Evolutionary conservation across 2,329 filamentous ascomycete genomes (phyloP), one percentile per base, ranked within the genome.

Genomic region (Nannizziopsis barbatae): DNA sequence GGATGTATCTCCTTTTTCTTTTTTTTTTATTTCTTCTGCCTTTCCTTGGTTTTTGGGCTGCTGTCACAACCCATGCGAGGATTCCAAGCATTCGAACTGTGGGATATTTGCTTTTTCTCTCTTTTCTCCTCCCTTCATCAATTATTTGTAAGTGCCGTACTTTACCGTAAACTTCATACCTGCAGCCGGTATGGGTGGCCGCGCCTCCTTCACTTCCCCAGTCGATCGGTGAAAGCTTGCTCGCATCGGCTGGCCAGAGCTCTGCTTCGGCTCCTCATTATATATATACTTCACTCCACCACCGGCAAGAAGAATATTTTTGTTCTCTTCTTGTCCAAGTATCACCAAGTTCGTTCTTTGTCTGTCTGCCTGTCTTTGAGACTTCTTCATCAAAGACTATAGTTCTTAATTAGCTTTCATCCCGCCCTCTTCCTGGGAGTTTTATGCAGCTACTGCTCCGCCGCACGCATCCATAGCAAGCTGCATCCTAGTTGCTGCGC

Each of bases 31-130:
- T 12, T 31, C 18, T 17, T 30, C 52, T 14, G 43, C 49, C 36
- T 47, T 52, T 40, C 41, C 51, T 11, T 18, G 51, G 18, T 42
- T 51, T 12, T 49, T 51, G 20, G 44, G 47, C 17, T 22, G 39
- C n/a, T 31, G 44, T n/a, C 20, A 35, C 7, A 31, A 31, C 14
- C 18, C 22, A 40, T 40, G 36, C 41, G 31, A 17, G 7, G 15
- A n/a, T 12, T 10, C 12, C n/a, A 30, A 30, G 14, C n/a, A 39
- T 41, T 40, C 20, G 45, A 22, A 47, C 40, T 20, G 36, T 15
- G 22, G 22, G 7, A 27, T 15, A 33, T 47, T 41, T 47, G 36
- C 38, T 41, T 47, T 41, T 41, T 18, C 22, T 20, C 22, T 27
- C 6, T 12, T 20, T 35, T 33, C 22, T 10, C 37, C n/a, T 27